Conservation (phyloP, 2,329 filamentous ascomycete species). For the Aspergillus terreus region DNA sequence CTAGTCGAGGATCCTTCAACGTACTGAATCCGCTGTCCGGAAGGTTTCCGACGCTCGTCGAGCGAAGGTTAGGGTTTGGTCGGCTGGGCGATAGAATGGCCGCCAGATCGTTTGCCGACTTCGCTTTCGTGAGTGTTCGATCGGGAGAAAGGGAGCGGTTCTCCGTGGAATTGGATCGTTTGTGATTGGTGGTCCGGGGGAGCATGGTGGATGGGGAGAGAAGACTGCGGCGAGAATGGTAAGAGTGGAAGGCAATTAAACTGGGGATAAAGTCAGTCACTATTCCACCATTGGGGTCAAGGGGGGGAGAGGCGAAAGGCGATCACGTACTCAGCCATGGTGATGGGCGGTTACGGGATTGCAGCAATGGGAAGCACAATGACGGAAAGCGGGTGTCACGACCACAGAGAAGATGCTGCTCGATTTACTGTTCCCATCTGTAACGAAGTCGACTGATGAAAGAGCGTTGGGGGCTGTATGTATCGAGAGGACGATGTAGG, state of each 20-base stretch:
- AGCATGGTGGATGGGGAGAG: slow-evolving; percentile 37
- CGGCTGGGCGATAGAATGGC: slow-evolving; percentile 29
- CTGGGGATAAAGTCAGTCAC: slow-evolving; percentile 22
- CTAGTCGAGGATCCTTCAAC: slow-evolving; percentile 43
- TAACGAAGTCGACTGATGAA: slow-evolving; percentile 6
- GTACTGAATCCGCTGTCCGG: slow-evolving; percentile 44
- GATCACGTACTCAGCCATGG: slow-evolving; percentile 39
- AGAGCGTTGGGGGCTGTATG: slow-evolving; percentile 14
- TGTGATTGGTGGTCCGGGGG: slow-evolving; percentile 32
- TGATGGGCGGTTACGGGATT: slow-evolving; percentile 16
- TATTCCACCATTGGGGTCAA: background rate
- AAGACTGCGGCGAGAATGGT: slow-evolving; percentile 32
- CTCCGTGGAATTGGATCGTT: slow-evolving; percentile 36
- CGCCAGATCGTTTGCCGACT: slow-evolving; percentile 41
- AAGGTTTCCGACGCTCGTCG: slow-evolving; percentile 27
- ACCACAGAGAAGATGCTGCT: slow-evolving; percentile 10
- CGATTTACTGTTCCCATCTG: slow-evolving; percentile 15
- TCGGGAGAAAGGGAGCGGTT: slow-evolving; percentile 32
- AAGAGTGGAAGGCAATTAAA: slow-evolving; percentile 38
- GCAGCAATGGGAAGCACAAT: slow-evolving; percentile 16
- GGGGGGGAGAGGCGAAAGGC: background rate
- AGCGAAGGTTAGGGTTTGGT: slow-evolving; percentile 18
- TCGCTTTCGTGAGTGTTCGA: slow-evolving; percentile 40
- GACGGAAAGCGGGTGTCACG: slow-evolving; percentile 13
- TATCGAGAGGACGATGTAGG: slow-evolving; percentile 13